Evolutionary conservation across 2,329 filamentous ascomycete genomes (phyloP).

Genomic region (Drechmeria coniospora): DNA sequence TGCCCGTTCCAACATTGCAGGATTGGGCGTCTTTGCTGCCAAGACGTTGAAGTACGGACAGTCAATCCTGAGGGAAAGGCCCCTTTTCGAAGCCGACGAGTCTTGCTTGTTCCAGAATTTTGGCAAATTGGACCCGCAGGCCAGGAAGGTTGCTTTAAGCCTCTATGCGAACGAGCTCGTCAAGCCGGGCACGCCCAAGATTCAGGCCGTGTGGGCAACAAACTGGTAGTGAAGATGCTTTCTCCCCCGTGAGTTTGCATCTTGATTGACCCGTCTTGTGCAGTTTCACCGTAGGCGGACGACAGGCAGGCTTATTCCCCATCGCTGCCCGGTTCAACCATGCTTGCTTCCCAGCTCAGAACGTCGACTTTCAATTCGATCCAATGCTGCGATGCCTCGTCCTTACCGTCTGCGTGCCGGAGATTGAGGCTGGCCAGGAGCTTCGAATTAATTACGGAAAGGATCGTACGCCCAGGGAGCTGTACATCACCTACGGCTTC

Average conservation of each 20-base stretch:
- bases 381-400: constrained; percentile 17
- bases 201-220: constrained; percentile 26
- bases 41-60: constrained; percentile 21
- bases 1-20: constrained; percentile 22
- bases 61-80: constrained; percentile 27
- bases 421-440: constrained; percentile 28
- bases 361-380: constrained; percentile 29
- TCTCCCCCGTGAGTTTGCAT: neutral
- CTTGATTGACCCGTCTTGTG: constrained; percentile 1
- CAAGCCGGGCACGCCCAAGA: constrained; percentile 11
- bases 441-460: constrained; percentile 34
- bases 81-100: constrained; percentile 21
- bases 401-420: constrained; percentile 20
- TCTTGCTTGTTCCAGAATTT: constrained; percentile 18
- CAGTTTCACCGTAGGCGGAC: constrained; percentile 13
- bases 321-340: constrained; percentile 44
- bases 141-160: constrained; percentile 18
- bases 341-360: constrained; percentile 28
- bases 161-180: constrained; percentile 20
- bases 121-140: constrained; percentile 14
- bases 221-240: constrained; percentile 30
- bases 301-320: constrained; percentile 27
- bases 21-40: constrained; percentile 31
- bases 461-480: constrained; percentile 14
- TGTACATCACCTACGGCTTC: constrained; percentile 35